A percentile compares a stretch with the other conserved stretches of the same genome.
phyloP scores from a whole-genome alignment of 192 early-diverging fungal species.

The Geosiphon pyriformis region DNA sequence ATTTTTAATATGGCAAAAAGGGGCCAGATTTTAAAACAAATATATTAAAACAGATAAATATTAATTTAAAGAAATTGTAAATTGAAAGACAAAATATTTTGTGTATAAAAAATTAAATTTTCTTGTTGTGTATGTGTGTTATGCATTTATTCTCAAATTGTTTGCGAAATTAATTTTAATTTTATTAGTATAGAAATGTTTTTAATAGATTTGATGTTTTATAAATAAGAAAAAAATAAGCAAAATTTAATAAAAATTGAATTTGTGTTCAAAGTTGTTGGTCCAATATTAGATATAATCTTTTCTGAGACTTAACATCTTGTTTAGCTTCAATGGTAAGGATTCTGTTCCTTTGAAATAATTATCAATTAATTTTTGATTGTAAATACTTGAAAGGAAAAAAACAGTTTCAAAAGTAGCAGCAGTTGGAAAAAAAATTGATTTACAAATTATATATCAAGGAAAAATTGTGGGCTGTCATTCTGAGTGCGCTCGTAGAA shows the following conservation, averaged over 20 bases:
- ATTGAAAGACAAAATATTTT: slow-evolving; percentile 16
- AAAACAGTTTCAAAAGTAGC: slow-evolving; percentile 24
- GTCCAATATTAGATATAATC: slow-evolving; percentile 21
- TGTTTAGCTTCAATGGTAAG: slow-evolving; percentile 22
- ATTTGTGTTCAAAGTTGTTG: slow-evolving; percentile 19
- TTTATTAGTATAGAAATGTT: slow-evolving; percentile 26
- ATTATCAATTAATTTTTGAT: slow-evolving; percentile 21
- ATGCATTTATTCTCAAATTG: slow-evolving; percentile 16
- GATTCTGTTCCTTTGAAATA: slow-evolving; percentile 8
- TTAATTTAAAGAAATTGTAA: not conserved
- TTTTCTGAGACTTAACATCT: slow-evolving; percentile 23
- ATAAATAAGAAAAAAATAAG: slow-evolving; percentile 15
- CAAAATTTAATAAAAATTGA: slow-evolving; percentile 25
- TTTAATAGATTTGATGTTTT: slow-evolving; percentile 17
- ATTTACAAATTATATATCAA: slow-evolving; percentile 25
- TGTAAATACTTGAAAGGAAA: slow-evolving; percentile 11
- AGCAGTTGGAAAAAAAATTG: slow-evolving; percentile 21
- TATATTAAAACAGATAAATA: slow-evolving; percentile 5
- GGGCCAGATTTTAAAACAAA: slow-evolving; percentile 6
- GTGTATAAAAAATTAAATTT: slow-evolving; percentile 23
- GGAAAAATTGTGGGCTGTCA: slow-evolving; percentile 18
- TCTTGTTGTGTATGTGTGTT: slow-evolving; percentile 22
- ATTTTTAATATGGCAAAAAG: not conserved
- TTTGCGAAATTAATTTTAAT: slow-evolving; percentile 19
- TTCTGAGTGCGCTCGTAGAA: slow-evolving; percentile 16